Evolutionary conservation across 2,329 filamentous ascomycete species (phyloP).

Genomic region (Tolypocladium ophioglossoides): DNA sequence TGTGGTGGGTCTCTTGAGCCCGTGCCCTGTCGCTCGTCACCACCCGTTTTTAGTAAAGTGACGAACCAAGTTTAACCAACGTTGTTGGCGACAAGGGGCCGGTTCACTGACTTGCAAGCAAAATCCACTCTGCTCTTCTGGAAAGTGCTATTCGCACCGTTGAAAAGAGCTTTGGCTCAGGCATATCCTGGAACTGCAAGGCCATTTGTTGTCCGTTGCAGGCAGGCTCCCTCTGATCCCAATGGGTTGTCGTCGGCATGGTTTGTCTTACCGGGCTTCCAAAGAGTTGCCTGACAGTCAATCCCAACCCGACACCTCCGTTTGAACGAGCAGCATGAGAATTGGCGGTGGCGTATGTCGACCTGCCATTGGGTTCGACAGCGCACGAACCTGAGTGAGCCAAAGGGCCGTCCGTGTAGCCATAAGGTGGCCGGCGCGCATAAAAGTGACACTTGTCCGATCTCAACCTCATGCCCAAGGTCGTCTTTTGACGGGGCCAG

Average conservation of each 20-base stretch:
- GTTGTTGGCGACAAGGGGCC: neutral
- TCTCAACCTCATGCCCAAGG: too few species aligned
- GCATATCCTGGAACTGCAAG: neutral
- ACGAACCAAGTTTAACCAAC: too few species aligned
- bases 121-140: too few species aligned
- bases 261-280: neutral
- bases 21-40: too few species aligned
- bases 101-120: neutral
- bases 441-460: too few species aligned
- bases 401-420: neutral
- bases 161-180: neutral
- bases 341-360: neutral
- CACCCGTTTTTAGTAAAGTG: too few species aligned
- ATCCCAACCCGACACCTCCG: too few species aligned
- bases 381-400: neutral
- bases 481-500: neutral
- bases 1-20: neutral
- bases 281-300: too few species aligned
- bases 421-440: too few species aligned
- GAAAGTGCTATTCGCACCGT: neutral
- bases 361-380: neutral
- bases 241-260: neutral
- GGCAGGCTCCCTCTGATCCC: neutral
- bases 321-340: neutral
- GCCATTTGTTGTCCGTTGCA: neutral